Percentiles rank a stretch among this genome's conserved stretches.
Conservation (phyloP, 306 rosid genomes). For the Fragaria iinumae region DNA sequence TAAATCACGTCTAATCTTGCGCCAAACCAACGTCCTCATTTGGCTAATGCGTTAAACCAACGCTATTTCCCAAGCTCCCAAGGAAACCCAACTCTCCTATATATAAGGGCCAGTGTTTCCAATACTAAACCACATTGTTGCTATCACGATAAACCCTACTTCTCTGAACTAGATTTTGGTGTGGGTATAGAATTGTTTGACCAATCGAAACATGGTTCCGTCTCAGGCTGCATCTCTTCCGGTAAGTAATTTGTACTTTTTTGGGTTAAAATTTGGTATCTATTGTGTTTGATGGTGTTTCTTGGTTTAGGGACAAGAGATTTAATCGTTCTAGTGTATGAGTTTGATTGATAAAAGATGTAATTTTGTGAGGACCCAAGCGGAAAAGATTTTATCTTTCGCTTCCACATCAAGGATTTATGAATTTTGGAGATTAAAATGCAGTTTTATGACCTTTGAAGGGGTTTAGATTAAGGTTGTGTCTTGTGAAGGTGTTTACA, state of each 20-base stretch:
- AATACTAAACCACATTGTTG: neutral
- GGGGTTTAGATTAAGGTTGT: too few species aligned
- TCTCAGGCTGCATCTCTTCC: neutral
- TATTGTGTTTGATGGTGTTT: neutral
- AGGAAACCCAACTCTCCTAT: neutral
- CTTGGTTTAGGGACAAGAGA: neutral
- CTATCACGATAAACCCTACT: neutral
- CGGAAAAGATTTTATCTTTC: too few species aligned
- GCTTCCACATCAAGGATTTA: too few species aligned
- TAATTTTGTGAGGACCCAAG: neutral
- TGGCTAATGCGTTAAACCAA: too few species aligned
- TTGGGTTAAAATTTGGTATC: neutral
- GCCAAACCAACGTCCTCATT: neutral
- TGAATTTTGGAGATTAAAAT: too few species aligned
- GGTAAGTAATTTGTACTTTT: neutral
- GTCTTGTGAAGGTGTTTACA: too few species aligned
- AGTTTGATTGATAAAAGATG: too few species aligned
- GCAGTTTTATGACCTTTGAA: too few species aligned
- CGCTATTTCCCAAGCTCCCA: neutral
- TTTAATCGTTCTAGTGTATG: too few species aligned
- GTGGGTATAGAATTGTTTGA: neutral
- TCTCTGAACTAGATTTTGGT: neutral
- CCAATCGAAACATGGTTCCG: neutral
- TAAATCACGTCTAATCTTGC: neutral
- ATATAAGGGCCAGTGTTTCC: neutral